Evolutionary conservation across 148 eudicot species (phyloP).

Genomic region (Rhododendron simsii): DNA sequence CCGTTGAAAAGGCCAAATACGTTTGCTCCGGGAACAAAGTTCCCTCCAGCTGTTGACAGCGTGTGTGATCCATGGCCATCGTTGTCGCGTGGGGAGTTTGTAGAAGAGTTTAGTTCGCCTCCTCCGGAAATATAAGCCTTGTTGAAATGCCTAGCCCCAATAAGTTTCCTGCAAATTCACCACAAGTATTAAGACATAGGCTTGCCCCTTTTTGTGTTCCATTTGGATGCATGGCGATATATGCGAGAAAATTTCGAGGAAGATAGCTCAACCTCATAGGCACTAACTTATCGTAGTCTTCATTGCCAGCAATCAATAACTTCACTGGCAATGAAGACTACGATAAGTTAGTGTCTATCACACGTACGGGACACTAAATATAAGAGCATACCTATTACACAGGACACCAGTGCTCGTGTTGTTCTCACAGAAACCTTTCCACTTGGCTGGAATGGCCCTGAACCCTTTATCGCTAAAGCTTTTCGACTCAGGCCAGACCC

Average conservation of each 20-base stretch:
- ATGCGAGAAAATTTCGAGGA: not conserved
- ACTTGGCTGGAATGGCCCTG: constrained; percentile 56
- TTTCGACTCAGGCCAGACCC: constrained; percentile 76
- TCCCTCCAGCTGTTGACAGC: no score
- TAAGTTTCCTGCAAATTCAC: constrained; percentile 45
- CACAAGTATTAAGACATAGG: not conserved
- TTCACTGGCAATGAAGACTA: no score
- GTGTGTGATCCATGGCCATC: no score
- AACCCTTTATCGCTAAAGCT: constrained; percentile 54
- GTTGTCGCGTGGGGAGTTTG: no score
- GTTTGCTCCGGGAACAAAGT: no score
- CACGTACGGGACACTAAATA: no score
- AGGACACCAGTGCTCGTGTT: constrained; percentile 9
- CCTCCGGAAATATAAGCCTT: constrained; percentile 21
- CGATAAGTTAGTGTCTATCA: no score
- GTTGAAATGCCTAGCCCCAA: constrained; percentile 63
- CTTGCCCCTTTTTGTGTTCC: not conserved
- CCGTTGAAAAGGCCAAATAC: no score
- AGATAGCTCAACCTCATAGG: not conserved
- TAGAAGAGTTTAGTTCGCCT: no score
- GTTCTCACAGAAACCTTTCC: constrained; percentile 59
- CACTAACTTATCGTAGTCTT: not conserved
- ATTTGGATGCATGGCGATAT: not conserved
- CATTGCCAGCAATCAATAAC: not conserved
- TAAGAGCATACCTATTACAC: constrained; percentile 47